Evolutionary conservation across 192 early-diverging fungal species (phyloP), one percentile per base, ranked within the genome.

Genomic region (Funneliformis geosporum): DNA sequence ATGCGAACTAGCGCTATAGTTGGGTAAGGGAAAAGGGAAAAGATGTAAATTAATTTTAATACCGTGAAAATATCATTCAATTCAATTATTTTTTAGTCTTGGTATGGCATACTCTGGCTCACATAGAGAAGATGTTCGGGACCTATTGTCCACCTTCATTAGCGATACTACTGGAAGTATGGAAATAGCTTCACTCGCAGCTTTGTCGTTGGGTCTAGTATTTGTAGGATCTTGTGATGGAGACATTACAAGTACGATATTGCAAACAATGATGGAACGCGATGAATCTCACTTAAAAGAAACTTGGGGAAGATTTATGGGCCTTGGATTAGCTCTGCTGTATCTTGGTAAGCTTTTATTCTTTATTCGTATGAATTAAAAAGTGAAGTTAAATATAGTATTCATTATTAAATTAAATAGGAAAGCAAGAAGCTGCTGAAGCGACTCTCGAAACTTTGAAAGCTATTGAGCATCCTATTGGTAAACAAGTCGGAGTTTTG

Each of bases 41-140:
- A n/a, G 7, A 21, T 23, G 8, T 42, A 21, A 39, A 42, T 18
- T 69, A 40, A 69, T 69, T 16, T 18, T 23, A 64, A 27, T 40
- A 44, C 23, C 65, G 5, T 47, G n/a, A 18, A 55, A 21, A 67
- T 23, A 43, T 33, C 16, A 44, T 65, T 73, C 70, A 23, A 60
- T 78, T 62, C 44, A 16, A 65, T 42, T 46, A 21, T 42, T 33
- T 0, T 33, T 33, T 33, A 75, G 96, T 77, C 88, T 99, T 38
- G 98, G 97, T 42, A 85, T 99, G 78, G 98, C 98, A 4, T 97
- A 98, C 81, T 94, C 96, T 18, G 96, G 96, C 60, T 93, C 95
- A 28, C 92, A 90, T 12, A 90, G 94, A 61, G 93, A 95, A 80
- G 95, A 96, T 73, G 86, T 99, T 23, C 80, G 89, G 66, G 95